Evolutionary conservation across 345 rosid species (phyloP).

Genomic region (Hibiscus trionum): DNA sequence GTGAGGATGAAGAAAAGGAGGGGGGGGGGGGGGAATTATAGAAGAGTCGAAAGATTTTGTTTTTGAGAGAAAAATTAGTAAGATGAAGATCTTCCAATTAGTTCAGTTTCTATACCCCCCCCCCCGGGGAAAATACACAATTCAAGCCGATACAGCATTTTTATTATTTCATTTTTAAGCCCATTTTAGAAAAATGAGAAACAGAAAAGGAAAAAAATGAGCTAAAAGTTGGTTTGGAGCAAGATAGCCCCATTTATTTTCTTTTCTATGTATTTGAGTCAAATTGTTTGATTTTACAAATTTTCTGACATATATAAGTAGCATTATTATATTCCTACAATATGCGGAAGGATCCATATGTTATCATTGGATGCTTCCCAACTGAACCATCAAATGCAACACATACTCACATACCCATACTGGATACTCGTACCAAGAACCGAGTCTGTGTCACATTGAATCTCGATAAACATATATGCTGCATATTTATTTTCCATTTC

Average conservation of each 20-base stretch:
- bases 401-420: neutral
- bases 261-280: neutral
- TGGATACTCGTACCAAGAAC: neutral
- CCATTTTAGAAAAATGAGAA: neutral
- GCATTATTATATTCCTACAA: neutral
- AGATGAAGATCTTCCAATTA: neutral
- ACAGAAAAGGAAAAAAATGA: neutral
- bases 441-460: neutral
- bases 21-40: neutral
- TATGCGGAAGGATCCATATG: neutral
- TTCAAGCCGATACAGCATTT: neutral
- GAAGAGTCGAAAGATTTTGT: neutral
- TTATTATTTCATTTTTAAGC: neutral
- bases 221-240: neutral
- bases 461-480: neutral
- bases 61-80: neutral
- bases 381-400: neutral
- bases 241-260: neutral
- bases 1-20: neutral
- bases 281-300: neutral
- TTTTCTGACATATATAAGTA: neutral
- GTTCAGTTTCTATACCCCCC: neutral
- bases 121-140: neutral
- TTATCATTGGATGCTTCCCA: neutral
- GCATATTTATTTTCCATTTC: conserved; percentile 5